Evolutionary conservation across 163 green algal species (phyloP).

Genomic region (Chlamydomonas reinhardtii): DNA sequence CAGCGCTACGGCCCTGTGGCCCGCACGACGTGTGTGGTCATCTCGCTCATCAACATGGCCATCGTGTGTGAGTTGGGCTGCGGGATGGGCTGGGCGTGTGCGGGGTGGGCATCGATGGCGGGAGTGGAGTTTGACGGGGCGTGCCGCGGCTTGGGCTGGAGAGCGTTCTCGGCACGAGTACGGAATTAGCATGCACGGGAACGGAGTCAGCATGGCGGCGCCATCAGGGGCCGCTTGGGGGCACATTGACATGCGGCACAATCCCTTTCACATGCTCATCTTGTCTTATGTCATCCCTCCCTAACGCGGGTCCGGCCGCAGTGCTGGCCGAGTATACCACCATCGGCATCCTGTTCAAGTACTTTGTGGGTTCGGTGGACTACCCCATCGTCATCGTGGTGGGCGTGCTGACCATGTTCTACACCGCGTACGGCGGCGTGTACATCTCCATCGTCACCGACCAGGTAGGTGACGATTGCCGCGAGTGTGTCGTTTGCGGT

Average conservation of each 20-base stretch:
- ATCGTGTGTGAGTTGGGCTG: constrained; percentile 51
- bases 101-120: too few relatives aligned
- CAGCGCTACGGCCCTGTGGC: constrained; percentile 61
- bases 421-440: constrained; percentile 79
- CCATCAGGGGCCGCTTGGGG: too few relatives aligned
- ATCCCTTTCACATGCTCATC: too few relatives aligned
- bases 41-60: constrained; percentile 79
- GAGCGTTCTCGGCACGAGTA: too few relatives aligned
- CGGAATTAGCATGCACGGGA: too few relatives aligned
- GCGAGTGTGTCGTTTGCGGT: not conserved
- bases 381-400: constrained; percentile 75
- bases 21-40: constrained; percentile 48
- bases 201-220: too few relatives aligned
- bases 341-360: constrained; percentile 55
- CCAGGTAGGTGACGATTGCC: constrained; percentile 59
- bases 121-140: not conserved
- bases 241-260: too few relatives aligned
- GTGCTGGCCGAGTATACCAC: constrained; percentile 82
- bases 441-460: constrained; percentile 86
- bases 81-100: too few relatives aligned
- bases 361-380: constrained; percentile 68
- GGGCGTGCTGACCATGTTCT: constrained; percentile 56
- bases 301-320: too few relatives aligned
- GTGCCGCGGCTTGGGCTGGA: not conserved
- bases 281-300: too few relatives aligned